Conservation (phyloP, 148 eudicot genomes). For the Vaccinium macrocarpon region DNA sequence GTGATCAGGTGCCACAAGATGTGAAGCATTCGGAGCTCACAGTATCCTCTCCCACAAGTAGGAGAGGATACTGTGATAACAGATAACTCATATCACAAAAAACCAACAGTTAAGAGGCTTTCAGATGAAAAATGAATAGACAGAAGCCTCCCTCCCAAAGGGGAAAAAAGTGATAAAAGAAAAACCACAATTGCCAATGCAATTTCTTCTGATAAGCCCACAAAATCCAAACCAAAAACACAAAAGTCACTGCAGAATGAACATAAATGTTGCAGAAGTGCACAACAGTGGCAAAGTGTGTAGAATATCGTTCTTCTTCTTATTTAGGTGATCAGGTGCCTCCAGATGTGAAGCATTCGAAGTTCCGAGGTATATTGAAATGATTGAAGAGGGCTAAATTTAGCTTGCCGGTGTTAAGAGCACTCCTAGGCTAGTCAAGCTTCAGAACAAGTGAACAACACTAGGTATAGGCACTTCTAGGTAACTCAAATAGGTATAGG, state of each 20-base stretch:
- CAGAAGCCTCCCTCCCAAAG: neutral
- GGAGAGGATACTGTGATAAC: neutral
- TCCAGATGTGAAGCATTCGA: neutral
- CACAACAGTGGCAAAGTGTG: neutral
- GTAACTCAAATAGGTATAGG: neutral
- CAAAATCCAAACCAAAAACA: neutral
- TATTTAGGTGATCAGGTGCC: neutral
- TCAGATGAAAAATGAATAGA: neutral
- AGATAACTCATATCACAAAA: neutral
- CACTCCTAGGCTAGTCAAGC: neutral
- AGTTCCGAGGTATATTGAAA: no score
- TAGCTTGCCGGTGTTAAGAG: neutral
- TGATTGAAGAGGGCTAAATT: neutral
- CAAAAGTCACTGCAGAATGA: neutral
- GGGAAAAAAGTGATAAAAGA: neutral
- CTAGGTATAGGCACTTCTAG: neutral
- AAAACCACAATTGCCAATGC: neutral
- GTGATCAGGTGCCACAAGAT: neutral
- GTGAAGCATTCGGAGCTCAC: neutral
- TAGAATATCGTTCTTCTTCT: neutral
- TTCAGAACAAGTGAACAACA: no score
- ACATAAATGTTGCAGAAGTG: neutral
- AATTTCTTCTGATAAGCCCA: neutral
- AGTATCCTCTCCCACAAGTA: no score
- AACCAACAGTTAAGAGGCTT: neutral